Conservation (phyloP, 192 early-diverging fungal genomes). For the Backusella luteola region DNA sequence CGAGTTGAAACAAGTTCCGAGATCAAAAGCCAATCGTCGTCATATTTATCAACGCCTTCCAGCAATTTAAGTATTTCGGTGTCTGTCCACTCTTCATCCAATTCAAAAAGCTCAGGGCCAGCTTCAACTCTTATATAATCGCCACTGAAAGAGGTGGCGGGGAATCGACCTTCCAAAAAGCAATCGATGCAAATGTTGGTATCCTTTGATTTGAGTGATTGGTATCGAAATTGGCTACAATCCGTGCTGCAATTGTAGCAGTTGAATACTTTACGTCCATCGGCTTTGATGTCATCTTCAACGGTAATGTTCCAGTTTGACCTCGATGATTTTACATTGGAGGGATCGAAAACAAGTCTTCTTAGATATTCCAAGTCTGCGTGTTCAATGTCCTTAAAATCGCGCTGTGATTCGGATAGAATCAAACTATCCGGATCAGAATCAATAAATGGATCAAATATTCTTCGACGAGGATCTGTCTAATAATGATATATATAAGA, state of each 20-base stretch:
- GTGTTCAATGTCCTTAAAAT: slow-evolving; percentile 12
- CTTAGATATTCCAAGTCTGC: slow-evolving; percentile 21
- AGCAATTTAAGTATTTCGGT: slow-evolving; percentile 85
- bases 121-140: slow-evolving; percentile 86
- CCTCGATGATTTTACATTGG: slow-evolving; percentile 41
- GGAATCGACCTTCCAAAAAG: slow-evolving; percentile 92
- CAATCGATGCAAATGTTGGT: slow-evolving; percentile 85
- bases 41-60: slow-evolving; percentile 92
- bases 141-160: slow-evolving; percentile 72
- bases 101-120: slow-evolving; percentile 42
- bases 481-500: slow-evolving; percentile 19
- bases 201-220: slow-evolving; percentile 69
- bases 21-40: slow-evolving; percentile 92
- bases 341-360: slow-evolving; percentile 39
- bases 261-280: slow-evolving; percentile 45
- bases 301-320: slow-evolving; percentile 22
- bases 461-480: slow-evolving; percentile 89
- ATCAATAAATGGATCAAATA: slow-evolving; percentile 89
- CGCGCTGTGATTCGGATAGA: slow-evolving; percentile 50
- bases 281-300: slow-evolving; percentile 43
- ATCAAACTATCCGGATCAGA: slow-evolving; percentile 87
- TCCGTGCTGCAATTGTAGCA: slow-evolving; percentile 87
- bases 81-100: slow-evolving; percentile 78
- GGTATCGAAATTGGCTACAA: slow-evolving; percentile 79
- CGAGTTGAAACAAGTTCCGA: slow-evolving; percentile 90